phyloP scores from a whole-genome alignment of 345 rosid species.

The Triadica sebifera region DNA sequence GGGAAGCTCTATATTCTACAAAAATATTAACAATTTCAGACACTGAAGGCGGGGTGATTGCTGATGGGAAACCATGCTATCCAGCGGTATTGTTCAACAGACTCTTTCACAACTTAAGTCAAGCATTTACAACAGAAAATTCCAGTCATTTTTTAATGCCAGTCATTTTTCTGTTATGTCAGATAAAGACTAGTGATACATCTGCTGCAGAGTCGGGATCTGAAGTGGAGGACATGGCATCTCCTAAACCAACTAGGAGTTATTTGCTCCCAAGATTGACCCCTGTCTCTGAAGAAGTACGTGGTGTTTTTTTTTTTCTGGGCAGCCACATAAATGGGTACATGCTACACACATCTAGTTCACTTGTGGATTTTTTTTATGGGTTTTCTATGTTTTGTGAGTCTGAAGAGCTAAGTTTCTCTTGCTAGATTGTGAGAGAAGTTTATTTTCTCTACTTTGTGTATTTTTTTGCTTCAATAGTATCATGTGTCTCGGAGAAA shows the following conservation, averaged over 20 bases:
- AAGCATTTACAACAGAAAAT: slow-evolving; percentile 8
- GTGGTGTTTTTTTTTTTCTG: slow-evolving; percentile 15
- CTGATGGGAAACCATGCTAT: slow-evolving; percentile 46
- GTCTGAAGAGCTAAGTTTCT: not conserved
- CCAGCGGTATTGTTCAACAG: slow-evolving; percentile 40
- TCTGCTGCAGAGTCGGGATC: slow-evolving; percentile 87
- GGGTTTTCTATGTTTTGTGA: slow-evolving; percentile 4
- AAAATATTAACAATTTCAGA: slow-evolving; percentile 59
- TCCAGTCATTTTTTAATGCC: slow-evolving; percentile 12
- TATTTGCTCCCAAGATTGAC: slow-evolving; percentile 55
- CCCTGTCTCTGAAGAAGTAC: slow-evolving; percentile 87
- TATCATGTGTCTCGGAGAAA: no score
- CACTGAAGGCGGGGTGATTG: slow-evolving; percentile 46
- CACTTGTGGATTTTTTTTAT: not conserved
- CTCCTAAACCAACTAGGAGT: slow-evolving; percentile 54
- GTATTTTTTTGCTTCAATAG: no score
- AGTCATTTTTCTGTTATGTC: slow-evolving; percentile 19
- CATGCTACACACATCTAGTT: not conserved
- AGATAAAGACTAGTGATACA: slow-evolving; percentile 72
- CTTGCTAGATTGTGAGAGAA: no score
- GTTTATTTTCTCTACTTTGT: no score
- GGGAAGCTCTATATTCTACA: slow-evolving; percentile 58
- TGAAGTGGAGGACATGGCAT: slow-evolving; percentile 69
- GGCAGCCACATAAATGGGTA: not conserved
- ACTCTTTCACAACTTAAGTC: slow-evolving; percentile 8